Evolutionary conservation across 768 basidiomycete species (phyloP).

Genomic region (Boletus speciosus): DNA sequence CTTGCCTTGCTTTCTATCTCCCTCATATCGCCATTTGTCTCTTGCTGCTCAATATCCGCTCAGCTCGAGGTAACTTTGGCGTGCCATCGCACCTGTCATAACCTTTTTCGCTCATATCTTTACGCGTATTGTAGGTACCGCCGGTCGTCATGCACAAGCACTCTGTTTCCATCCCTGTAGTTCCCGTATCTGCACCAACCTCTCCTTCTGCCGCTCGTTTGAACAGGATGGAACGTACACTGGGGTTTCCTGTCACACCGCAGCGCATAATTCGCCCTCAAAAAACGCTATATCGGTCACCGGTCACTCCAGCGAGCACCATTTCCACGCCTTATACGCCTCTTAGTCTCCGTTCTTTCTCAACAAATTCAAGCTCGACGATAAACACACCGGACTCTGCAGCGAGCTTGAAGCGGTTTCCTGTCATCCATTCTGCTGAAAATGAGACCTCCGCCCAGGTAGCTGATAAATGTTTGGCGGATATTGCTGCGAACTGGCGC

Average conservation of each 20-base stretch:
- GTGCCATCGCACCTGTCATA: neutral
- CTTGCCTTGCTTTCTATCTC: constrained; percentile 22
- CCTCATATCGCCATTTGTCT: constrained; percentile 23
- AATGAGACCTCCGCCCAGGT: constrained; percentile 25
- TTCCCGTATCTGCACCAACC: constrained; percentile 43
- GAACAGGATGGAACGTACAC: constrained; percentile 28
- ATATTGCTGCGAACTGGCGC: constrained; percentile 69
- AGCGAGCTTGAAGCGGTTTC: constrained; percentile 40
- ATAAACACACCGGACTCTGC: constrained; percentile 55
- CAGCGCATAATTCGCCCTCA: constrained; percentile 52
- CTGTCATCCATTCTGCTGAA: constrained; percentile 44
- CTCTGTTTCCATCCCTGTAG: constrained; percentile 27
- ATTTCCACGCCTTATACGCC: constrained; percentile 62
- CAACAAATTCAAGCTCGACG: constrained; percentile 47
- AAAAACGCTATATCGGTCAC: constrained; percentile 50
- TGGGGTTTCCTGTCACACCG: constrained; percentile 54
- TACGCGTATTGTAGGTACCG: constrained; percentile 7
- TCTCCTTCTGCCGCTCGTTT: constrained; percentile 40
- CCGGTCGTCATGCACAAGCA: constrained; percentile 29
- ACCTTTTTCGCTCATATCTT: constrained; percentile 10
- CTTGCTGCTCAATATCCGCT: constrained; percentile 12
- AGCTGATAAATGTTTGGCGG: constrained; percentile 50
- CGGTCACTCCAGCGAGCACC: constrained; percentile 54
- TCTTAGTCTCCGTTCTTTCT: constrained; percentile 61
- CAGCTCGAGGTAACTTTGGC: constrained; percentile 21